A percentile compares a stretch with the other conserved stretches of the same genome.
Evolutionary conservation across 2,329 filamentous ascomycete species (phyloP).

Genomic region (Gliomastix tumulicola): DNA sequence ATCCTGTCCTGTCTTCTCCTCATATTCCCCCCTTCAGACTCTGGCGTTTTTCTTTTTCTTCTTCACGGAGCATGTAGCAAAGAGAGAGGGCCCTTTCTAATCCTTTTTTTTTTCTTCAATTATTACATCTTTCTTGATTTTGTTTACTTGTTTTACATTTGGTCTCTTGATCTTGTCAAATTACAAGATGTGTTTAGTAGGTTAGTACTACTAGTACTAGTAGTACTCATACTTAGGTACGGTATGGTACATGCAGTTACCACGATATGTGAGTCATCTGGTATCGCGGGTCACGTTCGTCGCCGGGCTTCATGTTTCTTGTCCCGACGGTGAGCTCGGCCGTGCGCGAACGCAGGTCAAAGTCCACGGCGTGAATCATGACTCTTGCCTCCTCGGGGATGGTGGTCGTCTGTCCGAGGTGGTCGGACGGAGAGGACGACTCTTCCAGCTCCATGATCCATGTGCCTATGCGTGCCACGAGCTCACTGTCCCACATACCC

Average conservation of each 20-base stretch:
- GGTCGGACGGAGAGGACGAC: slow-evolving; percentile 10
- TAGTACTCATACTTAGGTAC: too few relatives aligned
- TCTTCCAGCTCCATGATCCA: slow-evolving; percentile 52
- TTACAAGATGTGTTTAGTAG: too few relatives aligned
- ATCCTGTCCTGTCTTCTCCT: too few relatives aligned
- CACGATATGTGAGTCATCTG: too few relatives aligned
- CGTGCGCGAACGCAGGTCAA: slow-evolving; percentile 43
- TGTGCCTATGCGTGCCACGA: slow-evolving; percentile 45
- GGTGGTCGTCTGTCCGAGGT: slow-evolving; percentile 7
- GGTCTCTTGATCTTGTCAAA: too few relatives aligned
- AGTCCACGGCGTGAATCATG: slow-evolving; percentile 49
- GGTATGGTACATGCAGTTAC: too few relatives aligned
- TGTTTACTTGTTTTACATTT: too few relatives aligned
- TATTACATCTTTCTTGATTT: background rate
- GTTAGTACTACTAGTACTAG: too few relatives aligned
- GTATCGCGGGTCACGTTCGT: too few relatives aligned
- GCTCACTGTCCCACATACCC: slow-evolving; percentile 63
- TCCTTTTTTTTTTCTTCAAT: background rate
- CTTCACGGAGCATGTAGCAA: too few relatives aligned
- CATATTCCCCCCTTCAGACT: too few relatives aligned
- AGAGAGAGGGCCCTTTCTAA: background rate
- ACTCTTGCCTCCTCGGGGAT: slow-evolving; percentile 48
- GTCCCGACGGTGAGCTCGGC: slow-evolving; percentile 48
- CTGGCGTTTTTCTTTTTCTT: too few relatives aligned
- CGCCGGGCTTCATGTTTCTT: slow-evolving; percentile 41